Base-by-base conservation (phyloP, 2,329 filamentous ascomycete genomes). In the Fusarium cicatricum region DNA sequence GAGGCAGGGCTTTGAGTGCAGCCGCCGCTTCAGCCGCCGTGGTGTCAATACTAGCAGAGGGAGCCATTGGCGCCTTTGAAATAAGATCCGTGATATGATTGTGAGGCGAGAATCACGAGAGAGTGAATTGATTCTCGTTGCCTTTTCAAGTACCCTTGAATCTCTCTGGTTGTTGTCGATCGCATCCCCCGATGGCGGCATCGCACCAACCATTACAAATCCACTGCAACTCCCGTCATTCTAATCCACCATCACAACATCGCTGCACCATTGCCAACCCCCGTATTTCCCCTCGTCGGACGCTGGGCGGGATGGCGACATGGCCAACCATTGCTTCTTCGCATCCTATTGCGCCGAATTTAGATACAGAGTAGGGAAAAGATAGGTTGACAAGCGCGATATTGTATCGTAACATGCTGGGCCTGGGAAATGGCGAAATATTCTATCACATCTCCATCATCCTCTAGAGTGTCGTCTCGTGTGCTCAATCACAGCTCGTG, bases 181-280 rank as follows among this genome's bases (percentile, higher is more conserved):
- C 36, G 42, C 26, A 52, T 47, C 54, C 48, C 54, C 65, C 48
- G 60, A 64, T 59, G 61, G 62, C 62, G 60, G 60, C 51, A 60
- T 51, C 52, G 33, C 52, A 43, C 36, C 49, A 37, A 44, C 23
- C 42, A 65, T 69, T 64, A 68, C 66, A 69, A 68, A 68, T 68
- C 62, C 57, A 63, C 55, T 45, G 36, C 58, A 50, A 50, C 46
- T 60, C 57, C 59, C 55, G 64, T 37, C 58, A 59, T 69, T 47
- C 17, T 57, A 52, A 53, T 57, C 65, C 63, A 58, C 55, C 52
- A 68, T 66, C 63, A 54, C 61, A 60, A 61, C 63, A 65, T 65
- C 52, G 45, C 39, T 45, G 43, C 47, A 57, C 53, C 62, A 58
- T 64, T 33, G 51, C 34, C 47, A 41, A 55, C 39, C 57, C 53